Base-by-base conservation (phyloP, 108 stramenopile genomes). In the Mediolabrus comicus region DNA sequence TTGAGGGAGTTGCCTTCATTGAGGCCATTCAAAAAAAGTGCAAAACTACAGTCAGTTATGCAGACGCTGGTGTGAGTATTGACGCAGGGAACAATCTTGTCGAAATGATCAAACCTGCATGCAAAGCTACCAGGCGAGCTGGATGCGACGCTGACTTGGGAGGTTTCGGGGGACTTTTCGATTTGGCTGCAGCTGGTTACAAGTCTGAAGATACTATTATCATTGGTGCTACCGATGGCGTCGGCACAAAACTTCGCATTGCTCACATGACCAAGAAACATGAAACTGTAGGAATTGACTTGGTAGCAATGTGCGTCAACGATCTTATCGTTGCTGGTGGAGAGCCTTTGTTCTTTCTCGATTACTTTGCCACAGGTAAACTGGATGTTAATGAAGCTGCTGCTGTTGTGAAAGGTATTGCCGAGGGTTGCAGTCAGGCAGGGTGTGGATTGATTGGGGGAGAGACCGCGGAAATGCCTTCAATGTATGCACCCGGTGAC, bases 401-500 rank as follows among this genome's bases (percentile, higher is more conserved):
- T 9, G 84, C 74, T 28, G 95, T 99, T 46, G 97, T 99, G n/a
- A 70, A 72, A 56, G 96, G 97, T 24, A 97, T 99, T 72, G 97
- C 98, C 3, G 94, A 95, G 60, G 98, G 97, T 34, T 99, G 98
- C 83, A 80, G 68, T 14, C 91, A 99, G 82, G 83, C 96, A 29
- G 88, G 91, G 38, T 98, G 97, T 77, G 98, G 95, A 10, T 86
- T 99, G 11, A 92, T 97, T 74, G 98, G 98, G 14, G 98, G 98
- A 8, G 98, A 99, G 77, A 98, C 98, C 24, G 98, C 98, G n/a
- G 98, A 99, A 66, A 99, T 99, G 97, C 97, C 98, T n/a, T 94
- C 94, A 55, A 96, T 99, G 96, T 99, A 99, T 71, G 87, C 87
- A n/a, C 88, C 91, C 22, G 98, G 97, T 27, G 95, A 97, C 65